Evolutionary conservation across 768 basidiomycete species (phyloP).

Genomic region (Boletus pseudopeckii): DNA sequence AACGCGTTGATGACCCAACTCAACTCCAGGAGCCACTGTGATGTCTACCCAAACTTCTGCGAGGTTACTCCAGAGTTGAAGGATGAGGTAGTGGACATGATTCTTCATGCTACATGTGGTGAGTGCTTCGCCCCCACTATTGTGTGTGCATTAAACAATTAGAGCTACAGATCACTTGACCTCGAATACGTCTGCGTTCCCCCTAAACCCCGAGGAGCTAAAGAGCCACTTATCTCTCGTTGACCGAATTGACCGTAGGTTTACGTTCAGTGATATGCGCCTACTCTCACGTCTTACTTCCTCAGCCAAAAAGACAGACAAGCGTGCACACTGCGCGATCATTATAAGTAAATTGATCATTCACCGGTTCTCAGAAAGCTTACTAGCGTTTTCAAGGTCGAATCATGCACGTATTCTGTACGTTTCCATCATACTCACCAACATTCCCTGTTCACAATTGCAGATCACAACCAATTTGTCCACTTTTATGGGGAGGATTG

Average conservation of each 20-base stretch:
- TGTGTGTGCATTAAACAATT: not conserved
- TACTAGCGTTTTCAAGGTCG: constrained; percentile 22
- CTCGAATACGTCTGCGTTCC: constrained; percentile 24
- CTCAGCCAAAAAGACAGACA: constrained; percentile 11
- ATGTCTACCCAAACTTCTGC: constrained; percentile 29
- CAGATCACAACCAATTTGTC: constrained; percentile 36
- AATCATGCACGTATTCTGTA: constrained; percentile 31
- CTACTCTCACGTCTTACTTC: not conserved
- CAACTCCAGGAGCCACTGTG: constrained; percentile 33
- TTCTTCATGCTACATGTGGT: constrained; percentile 29
- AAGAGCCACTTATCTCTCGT: constrained; percentile 25
- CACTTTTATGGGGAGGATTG: constrained; percentile 44
- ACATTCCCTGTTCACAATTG: not conserved
- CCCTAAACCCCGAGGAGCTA: constrained; percentile 17
- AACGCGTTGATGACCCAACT: constrained; percentile 2
- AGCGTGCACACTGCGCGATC: constrained; percentile 16
- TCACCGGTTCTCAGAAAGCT: not conserved
- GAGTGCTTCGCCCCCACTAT: not conserved
- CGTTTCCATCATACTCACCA: not conserved
- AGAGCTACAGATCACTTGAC: constrained; percentile 26
- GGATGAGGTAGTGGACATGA: constrained; percentile 23
- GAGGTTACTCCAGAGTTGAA: constrained; percentile 25
- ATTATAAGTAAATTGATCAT: constrained; percentile 19
- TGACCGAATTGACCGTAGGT: constrained; percentile 24
- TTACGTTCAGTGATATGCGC: not conserved